Evolutionary conservation across 2,329 filamentous ascomycete species (phyloP).

Genomic region (Nemania sp.): DNA sequence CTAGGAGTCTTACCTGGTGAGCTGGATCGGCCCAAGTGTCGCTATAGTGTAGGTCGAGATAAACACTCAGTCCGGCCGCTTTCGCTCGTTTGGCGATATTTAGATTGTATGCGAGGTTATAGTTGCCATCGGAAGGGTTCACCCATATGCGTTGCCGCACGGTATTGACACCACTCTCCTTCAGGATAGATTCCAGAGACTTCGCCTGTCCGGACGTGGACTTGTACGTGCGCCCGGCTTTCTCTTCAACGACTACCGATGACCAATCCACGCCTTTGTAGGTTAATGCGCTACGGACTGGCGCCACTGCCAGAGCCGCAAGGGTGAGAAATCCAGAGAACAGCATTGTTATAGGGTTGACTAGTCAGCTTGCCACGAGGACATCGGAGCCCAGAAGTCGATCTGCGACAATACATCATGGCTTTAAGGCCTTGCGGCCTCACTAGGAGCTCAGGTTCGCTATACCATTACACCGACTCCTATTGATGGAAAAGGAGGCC

Average conservation of each 20-base stretch:
- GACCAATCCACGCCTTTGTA: conserved; percentile 79
- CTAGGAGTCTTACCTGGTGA: conserved; percentile 59
- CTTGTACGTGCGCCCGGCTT: conserved; percentile 71
- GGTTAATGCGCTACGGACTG: conserved; percentile 60
- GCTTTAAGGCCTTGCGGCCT: conserved; percentile 14
- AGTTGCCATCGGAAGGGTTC: conserved; percentile 71
- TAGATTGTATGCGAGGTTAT: conserved; percentile 78
- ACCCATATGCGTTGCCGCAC: conserved; percentile 80
- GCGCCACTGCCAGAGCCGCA: conserved; percentile 36
- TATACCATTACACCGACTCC: neutral
- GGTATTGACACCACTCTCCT: conserved; percentile 72
- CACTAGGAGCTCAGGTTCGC: neutral
- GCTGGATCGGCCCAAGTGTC: conserved; percentile 79
- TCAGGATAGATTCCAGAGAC: conserved; percentile 72
- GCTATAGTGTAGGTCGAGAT: conserved; percentile 74
- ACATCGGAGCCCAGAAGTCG: neutral
- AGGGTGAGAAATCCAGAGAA: conserved; percentile 40
- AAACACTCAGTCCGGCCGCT: conserved; percentile 70
- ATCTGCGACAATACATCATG: neutral
- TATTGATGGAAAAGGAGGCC: conserved; percentile 38
- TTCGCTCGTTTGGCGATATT: conserved; percentile 73
- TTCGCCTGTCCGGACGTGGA: conserved; percentile 63
- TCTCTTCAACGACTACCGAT: conserved; percentile 73
- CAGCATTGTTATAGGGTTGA: conserved; percentile 40
- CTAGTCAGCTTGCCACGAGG: neutral